Percentiles rank a stretch among this genome's conserved stretches.
phyloP scores from a whole-genome alignment of 495 filamentous ascomycete genomes.

The Monascus purpureus region DNA sequence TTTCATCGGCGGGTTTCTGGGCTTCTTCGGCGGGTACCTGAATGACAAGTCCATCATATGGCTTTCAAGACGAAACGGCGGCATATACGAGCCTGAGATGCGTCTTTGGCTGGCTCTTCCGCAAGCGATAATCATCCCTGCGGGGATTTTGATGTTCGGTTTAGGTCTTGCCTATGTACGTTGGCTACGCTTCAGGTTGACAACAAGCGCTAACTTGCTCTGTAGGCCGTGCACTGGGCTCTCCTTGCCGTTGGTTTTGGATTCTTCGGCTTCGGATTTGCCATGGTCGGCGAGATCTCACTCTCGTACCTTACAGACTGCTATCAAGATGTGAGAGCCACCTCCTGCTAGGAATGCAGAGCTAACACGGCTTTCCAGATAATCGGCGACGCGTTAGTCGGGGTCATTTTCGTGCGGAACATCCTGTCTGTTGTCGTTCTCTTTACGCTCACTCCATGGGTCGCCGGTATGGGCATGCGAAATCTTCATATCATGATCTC shows the following conservation, averaged over 20 bases:
- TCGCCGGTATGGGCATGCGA: conserved; percentile 11
- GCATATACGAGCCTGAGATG: conserved; percentile 29
- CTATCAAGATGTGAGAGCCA: conserved; percentile 12
- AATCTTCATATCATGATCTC: conserved; percentile 10
- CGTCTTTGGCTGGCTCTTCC: conserved; percentile 20
- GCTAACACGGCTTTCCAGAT: conserved; percentile 9
- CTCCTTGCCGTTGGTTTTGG: conserved; percentile 14
- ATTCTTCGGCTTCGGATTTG: conserved; percentile 14
- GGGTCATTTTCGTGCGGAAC: conserved; percentile 16
- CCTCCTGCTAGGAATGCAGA: not conserved
- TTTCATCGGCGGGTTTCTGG: conserved; percentile 24
- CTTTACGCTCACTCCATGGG: conserved; percentile 17
- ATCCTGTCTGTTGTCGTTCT: conserved; percentile 9
- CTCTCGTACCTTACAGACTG: conserved; percentile 17
- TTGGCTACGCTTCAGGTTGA: too few relatives aligned
- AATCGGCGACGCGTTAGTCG: conserved; percentile 14
- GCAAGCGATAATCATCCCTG: conserved; percentile 7
- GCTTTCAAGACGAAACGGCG: conserved; percentile 22
- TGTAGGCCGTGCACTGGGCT: conserved; percentile 9
- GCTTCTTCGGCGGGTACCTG: conserved; percentile 18
- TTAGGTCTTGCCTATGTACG: conserved; percentile 17
- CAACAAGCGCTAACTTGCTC: too few relatives aligned
- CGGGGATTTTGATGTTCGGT: conserved; percentile 16
- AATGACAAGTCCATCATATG: conserved; percentile 22
- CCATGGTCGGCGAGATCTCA: conserved; percentile 3